Evolutionary conservation across 257 asterid species (phyloP), one percentile per base, ranked within the genome.

Genomic region (Gentiana macrophylla): DNA sequence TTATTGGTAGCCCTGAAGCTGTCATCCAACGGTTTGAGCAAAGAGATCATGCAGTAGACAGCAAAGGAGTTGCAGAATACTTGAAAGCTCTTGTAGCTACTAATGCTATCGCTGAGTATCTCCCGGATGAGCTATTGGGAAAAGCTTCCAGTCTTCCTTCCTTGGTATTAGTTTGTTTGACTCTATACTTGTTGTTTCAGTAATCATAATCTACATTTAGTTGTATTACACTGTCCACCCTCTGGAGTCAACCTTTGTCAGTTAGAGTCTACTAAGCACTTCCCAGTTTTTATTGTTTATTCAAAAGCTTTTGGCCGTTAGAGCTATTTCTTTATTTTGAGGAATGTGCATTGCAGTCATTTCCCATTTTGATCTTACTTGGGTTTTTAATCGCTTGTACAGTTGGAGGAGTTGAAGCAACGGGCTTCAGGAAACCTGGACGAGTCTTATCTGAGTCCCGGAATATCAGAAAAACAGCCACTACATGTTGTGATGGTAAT

Each of bases 361-460:
- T 41, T 41, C 9, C 46, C 46, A 2, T 9, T 59, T 55, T 60
- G 46, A 4, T 61, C 49, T 69, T 52, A 59, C 65, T 67, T 56
- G 54, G 65, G 70, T 53, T 74, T 55, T 61, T 62, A 41, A 49
- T 61, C 46, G 47, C 37, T 12, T 70, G 37, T 81, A 67, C 65
- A 92, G 98, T 70, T 92, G 89, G 95, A 92, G 80, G 98, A 92
- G 74, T 72, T 92, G 70, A 80, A 87, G 73, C 95, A 92, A 62
- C 91, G 89, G 61, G 94, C 83, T 47, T 77, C 84, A 9, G 97
- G 84, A 55, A 80, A 81, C 75, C 64, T 65, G 79, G 94, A 92
- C 47, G 89, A 85, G 70, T 72, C 85, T 60, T 77, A 83, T 74
- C 52, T 75, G 62, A 83, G 63, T 78, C 98, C 95, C 15, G 98